Percentiles rank a stretch among this genome's conserved stretches.
phyloP scores from a whole-genome alignment of 2,329 filamentous ascomycete genomes.

The Zarea fungicola region DNA sequence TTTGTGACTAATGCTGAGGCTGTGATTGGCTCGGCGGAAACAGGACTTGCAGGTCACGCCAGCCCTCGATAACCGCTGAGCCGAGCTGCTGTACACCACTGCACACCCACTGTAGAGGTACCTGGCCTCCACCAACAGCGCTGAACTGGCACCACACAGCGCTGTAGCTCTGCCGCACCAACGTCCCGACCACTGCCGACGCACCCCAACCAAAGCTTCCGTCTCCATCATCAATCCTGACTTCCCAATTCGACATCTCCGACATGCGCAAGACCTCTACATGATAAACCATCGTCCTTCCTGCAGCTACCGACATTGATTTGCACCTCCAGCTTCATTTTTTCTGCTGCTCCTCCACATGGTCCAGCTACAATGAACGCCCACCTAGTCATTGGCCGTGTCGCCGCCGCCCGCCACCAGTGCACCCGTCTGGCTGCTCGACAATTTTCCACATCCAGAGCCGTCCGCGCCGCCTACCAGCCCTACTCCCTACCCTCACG shows the following conservation, averaged over 20 bases:
- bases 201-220: not conserved
- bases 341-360: conserved; percentile 20
- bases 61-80: conserved; percentile 26
- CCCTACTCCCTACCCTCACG: conserved; percentile 45
- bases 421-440: conserved; percentile 34
- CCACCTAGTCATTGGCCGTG: conserved; percentile 34
- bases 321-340: no score
- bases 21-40: conserved; percentile 34
- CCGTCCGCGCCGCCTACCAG: conserved; percentile 39
- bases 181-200: not conserved
- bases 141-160: no score
- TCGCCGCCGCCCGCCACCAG: conserved; percentile 34
- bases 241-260: not conserved
- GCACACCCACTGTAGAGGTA: not conserved
- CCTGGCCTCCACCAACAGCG: no score
- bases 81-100: conserved; percentile 17
- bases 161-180: not conserved
- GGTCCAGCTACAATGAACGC: conserved; percentile 35
- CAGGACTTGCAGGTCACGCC: conserved; percentile 25
- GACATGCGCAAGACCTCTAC: not conserved
- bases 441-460: conserved; percentile 35
- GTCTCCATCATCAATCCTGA: conserved; percentile 8
- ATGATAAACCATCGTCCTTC: not conserved
- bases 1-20: conserved; percentile 26
- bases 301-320: no score